Conservation (phyloP, 2,329 filamentous ascomycete species). For the Penicillium hesseltinei region DNA sequence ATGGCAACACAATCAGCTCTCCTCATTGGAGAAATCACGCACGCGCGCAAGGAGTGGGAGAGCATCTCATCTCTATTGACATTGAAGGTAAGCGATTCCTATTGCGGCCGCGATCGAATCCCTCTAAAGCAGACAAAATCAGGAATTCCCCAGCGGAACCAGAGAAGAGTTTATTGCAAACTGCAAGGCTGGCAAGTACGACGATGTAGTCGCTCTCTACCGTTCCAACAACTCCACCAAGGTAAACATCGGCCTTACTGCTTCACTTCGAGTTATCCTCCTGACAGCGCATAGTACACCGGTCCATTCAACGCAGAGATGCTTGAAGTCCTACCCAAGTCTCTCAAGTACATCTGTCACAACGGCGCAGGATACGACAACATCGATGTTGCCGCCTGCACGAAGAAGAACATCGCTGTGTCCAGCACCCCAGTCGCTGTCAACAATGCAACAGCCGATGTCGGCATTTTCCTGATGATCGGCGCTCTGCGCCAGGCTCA, state of each 20-base stretch:
- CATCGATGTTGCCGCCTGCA: constrained; percentile 56
- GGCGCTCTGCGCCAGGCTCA: constrained; percentile 47
- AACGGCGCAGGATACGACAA: constrained; percentile 62
- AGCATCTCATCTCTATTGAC: constrained; percentile 40
- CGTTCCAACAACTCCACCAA: constrained; percentile 58
- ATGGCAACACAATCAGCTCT: constrained; percentile 41
- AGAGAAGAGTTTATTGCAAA: constrained; percentile 57
- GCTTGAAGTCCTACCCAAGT: constrained; percentile 45
- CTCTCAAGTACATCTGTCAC: constrained; percentile 52
- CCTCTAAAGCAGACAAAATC: neutral
- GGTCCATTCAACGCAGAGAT: constrained; percentile 52
- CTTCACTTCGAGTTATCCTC: neutral
- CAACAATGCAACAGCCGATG: constrained; percentile 48
- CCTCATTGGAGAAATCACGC: constrained; percentile 46
- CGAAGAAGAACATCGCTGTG: constrained; percentile 42
- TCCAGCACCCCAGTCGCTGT: constrained; percentile 49
- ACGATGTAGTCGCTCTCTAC: constrained; percentile 57
- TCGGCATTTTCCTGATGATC: constrained; percentile 50
- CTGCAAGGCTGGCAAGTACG: constrained; percentile 54
- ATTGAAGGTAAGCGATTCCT: constrained; percentile 38
- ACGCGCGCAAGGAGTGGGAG: constrained; percentile 46
- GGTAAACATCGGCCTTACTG: constrained; percentile 20
- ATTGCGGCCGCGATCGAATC: neutral
- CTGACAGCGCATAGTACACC: constrained; percentile 33
- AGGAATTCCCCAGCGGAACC: constrained; percentile 49